Evolutionary conservation across 345 rosid species (phyloP), one percentile per base, ranked within the genome.

Genomic region (Hibiscus mutabilis): DNA sequence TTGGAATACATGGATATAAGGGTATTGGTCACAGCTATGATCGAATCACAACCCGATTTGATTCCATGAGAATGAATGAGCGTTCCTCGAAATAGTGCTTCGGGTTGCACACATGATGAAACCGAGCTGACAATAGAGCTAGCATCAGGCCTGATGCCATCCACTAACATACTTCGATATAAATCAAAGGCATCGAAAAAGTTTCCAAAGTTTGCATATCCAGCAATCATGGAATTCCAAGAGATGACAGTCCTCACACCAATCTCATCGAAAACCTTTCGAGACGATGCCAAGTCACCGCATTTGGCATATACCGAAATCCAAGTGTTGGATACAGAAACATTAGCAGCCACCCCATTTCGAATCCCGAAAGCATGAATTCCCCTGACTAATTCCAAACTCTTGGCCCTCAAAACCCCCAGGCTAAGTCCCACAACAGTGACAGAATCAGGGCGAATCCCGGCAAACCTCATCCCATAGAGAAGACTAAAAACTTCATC

Each of bases 221-320:
- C 92, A 2, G 84, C 84, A 60, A 89, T 86, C 84, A 93, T 51
- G 22, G 92, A 84, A 75, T 91, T 93, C 96, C 82, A 79, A 8
- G 86, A 82, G 3, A 85, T 73, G 5, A 80, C 81, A 21, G 82
- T 85, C 75, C 78, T 75, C 21, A 73, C 68, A 40, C 69, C 78
- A 73, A 90, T 85, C 63, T 55, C 84, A 80, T 69, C 31, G 52
- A 90, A 88, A 14, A 86, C 82, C 60, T 62, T 81, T 66, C 79
- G 82, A 0, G 89, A 86, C 27, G 81, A 82, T 40, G 56, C 75
- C 73, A 88, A 76, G 67, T 86, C 88, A 74, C 71, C 73, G 66
- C 96, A 90, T 74, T 86, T 86, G 3, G 86, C 84, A 80, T 86
- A 87, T 6, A 73, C 73, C 18, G 94, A 80, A 69, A 87, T 61